phyloP scores from a whole-genome alignment of 768 basidiomycete species.

The Antrodiella citrinella region DNA sequence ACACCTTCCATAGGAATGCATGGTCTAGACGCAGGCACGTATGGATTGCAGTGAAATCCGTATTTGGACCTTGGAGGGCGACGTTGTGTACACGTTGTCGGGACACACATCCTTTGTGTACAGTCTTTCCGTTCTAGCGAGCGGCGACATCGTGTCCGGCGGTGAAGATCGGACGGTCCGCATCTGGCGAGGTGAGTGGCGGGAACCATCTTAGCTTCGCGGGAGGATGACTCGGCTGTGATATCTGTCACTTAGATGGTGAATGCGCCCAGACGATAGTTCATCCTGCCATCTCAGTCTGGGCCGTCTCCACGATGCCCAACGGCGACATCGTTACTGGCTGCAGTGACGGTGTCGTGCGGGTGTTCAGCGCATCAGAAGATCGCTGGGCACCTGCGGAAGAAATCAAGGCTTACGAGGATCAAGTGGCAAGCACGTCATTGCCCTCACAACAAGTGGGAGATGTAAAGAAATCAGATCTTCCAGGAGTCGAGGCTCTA shows the following conservation, averaged over 20 bases:
- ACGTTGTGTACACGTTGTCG: conserved; percentile 67
- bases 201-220: neutral
- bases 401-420: conserved; percentile 64
- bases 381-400: conserved; percentile 65
- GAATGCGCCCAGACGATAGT: conserved; percentile 84
- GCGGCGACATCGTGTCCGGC: conserved; percentile 77
- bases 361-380: conserved; percentile 73
- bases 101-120: conserved; percentile 98
- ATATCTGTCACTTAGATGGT: conserved; percentile 47
- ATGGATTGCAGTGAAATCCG: conserved; percentile 64
- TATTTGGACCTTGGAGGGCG: conserved; percentile 84
- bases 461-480: conserved; percentile 86
- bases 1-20: neutral
- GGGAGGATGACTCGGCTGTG: neutral
- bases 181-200: conserved; percentile 73
- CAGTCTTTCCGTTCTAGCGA: conserved; percentile 73
- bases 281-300: conserved; percentile 96
- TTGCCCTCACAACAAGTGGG: conserved; percentile 84
- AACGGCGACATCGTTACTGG: conserved; percentile 92
- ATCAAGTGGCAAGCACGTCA: conserved; percentile 66
- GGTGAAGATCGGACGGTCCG: conserved; percentile 93
- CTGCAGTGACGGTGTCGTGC: conserved; percentile 78
- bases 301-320: conserved; percentile 82
- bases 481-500: conserved; percentile 82
- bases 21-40: neutral